These are phyloP conservation scores for Claviceps maximensis DNA, from an alignment of 2,329 filamentous ascomycete genomes.

Conservation along the genomic window DNA sequence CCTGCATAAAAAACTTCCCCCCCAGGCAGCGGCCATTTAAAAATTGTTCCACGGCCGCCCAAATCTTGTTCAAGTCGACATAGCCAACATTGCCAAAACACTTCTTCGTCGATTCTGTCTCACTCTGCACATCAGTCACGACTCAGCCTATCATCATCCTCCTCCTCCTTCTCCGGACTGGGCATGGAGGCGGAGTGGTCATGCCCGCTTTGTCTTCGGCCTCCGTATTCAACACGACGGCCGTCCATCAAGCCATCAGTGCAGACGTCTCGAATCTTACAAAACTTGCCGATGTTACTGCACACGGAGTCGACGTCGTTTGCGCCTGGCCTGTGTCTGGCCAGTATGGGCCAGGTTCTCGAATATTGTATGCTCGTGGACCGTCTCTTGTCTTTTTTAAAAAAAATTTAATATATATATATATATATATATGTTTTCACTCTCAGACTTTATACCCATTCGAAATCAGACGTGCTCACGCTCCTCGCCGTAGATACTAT, in stretches of 20 bases:
- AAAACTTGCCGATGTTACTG: not conserved
- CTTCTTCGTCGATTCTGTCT: not conserved
- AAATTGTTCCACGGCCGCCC: not conserved
- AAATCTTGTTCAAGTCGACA: not conserved
- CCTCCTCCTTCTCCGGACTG: not conserved
- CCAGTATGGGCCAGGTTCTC: conserved; percentile 42
- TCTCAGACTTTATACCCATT: too few species aligned
- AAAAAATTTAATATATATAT: too few species aligned
- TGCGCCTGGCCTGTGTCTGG: conserved; percentile 44
- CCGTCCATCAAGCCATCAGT: not conserved
- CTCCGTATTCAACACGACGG: not conserved
- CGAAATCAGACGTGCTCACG: not conserved
- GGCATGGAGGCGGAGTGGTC: not conserved
- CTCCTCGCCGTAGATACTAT: conserved; percentile 37
- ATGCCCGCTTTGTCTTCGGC: conserved; percentile 5
- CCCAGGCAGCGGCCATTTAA: too few species aligned
- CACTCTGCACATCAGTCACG: not conserved
- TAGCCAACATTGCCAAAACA: not conserved
- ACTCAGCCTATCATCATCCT: not conserved
- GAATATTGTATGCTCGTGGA: conserved; percentile 30
- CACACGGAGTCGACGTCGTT: conserved; percentile 26
- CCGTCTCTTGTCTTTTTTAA: too few species aligned
- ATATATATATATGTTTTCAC: too few species aligned
- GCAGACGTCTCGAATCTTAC: not conserved
- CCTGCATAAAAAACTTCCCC: not conserved